Conservation (phyloP, 208 protist species). For the Herpetomonas tarakana region DNA sequence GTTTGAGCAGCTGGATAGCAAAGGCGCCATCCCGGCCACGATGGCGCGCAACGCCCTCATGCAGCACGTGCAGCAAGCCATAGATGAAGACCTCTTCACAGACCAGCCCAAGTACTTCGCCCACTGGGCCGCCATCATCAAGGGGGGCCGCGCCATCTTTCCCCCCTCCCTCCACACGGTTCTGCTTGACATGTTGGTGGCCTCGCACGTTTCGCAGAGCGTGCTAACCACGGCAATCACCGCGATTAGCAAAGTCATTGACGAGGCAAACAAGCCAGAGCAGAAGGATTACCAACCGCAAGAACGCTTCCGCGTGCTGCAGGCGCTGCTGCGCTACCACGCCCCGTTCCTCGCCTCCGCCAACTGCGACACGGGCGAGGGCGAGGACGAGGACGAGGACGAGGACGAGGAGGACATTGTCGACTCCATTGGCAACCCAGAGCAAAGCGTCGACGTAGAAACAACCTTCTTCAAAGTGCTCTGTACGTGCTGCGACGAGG, state of each 20-base stretch:
- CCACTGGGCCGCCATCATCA: conserved; percentile 73
- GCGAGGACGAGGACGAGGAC: conserved; percentile 16
- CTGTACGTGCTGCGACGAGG: conserved; percentile 35
- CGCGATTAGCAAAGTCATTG: not conserved
- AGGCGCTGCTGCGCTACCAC: conserved; percentile 70
- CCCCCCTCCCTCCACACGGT: conserved; percentile 58
- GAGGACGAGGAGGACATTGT: conserved; percentile 16
- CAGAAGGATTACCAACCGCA: conserved; percentile 44
- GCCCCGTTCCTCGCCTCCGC: conserved; percentile 38
- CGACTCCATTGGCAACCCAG: conserved; percentile 8
- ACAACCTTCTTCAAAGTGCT: conserved; percentile 55
- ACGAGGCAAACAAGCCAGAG: conserved; percentile 21
- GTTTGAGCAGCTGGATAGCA: conserved; percentile 56
- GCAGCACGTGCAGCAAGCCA: conserved; percentile 49
- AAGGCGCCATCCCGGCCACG: conserved; percentile 36
- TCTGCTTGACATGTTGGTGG: conserved; percentile 73
- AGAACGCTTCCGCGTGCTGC: conserved; percentile 79
- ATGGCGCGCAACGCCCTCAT: conserved; percentile 52
- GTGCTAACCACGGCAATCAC: not conserved
- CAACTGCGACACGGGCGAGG: too few relatives aligned
- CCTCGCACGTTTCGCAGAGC: conserved; percentile 19
- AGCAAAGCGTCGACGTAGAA: conserved; percentile 41
- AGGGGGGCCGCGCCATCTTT: conserved; percentile 56
- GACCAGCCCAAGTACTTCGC: conserved; percentile 77
- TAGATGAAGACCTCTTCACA: conserved; percentile 60